A percentile compares a stretch with the other conserved stretches of the same genome.
These are phyloP conservation scores for Cordyceps farinosa DNA, from an alignment of 2,329 filamentous ascomycete species.

Conservation along the genomic window DNA sequence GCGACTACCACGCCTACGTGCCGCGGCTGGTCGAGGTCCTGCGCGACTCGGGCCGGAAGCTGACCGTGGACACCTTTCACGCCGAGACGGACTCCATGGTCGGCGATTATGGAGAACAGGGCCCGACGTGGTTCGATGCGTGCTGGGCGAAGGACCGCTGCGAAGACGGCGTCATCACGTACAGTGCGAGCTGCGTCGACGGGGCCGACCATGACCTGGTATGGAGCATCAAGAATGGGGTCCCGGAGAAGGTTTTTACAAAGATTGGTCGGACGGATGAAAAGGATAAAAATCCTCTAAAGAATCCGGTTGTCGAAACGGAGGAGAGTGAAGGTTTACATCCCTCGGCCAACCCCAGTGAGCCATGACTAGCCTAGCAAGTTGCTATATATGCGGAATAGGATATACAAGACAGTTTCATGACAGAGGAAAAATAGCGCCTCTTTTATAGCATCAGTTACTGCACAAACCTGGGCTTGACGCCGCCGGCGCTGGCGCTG, in stretches of 20 bases:
- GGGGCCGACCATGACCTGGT: constrained; percentile 28
- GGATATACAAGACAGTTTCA: no score
- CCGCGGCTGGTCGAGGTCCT: constrained; percentile 25
- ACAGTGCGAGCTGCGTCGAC: constrained; percentile 22
- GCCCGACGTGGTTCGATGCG: constrained; percentile 28
- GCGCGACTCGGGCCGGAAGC: constrained; percentile 15
- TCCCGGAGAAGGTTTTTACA: constrained; percentile 22
- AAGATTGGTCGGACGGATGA: constrained; percentile 8
- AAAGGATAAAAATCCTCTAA: background rate
- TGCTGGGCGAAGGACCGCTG: constrained; percentile 24
- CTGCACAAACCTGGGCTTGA: background rate
- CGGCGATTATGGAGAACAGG: constrained; percentile 25
- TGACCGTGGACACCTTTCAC: constrained; percentile 28
- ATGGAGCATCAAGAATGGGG: constrained; percentile 24
- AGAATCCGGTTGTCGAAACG: background rate
- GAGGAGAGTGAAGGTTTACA: background rate
- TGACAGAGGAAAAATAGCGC: no score
- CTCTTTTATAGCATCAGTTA: background rate
- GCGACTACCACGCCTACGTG: constrained; percentile 29
- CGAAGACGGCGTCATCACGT: constrained; percentile 23
- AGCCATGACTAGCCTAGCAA: background rate
- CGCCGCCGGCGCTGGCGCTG: background rate
- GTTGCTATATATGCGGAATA: no score
- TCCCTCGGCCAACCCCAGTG: background rate
- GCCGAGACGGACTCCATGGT: constrained; percentile 30